Percentiles rank a stretch among this genome's conserved stretches.
These are phyloP conservation scores for Paraphoma sp. DNA, from an alignment of 2,329 filamentous ascomycete species.

Conservation along the genomic window DNA sequence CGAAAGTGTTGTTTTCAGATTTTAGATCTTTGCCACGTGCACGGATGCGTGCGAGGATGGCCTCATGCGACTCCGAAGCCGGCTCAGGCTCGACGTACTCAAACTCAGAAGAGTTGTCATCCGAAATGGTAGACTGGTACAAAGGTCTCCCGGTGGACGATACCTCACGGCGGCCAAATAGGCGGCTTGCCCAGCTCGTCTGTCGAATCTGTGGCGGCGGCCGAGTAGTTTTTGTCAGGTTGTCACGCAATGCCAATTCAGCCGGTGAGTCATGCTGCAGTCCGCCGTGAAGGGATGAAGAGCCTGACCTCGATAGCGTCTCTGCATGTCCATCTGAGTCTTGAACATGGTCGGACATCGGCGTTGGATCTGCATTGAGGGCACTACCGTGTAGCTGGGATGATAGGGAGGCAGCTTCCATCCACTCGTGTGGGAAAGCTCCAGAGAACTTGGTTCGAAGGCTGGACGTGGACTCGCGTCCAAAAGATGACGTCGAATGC, in stretches of 20 bases:
- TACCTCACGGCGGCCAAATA: not conserved
- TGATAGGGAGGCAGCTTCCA: not conserved
- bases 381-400: not conserved
- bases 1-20: no score
- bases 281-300: not conserved
- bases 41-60: not conserved
- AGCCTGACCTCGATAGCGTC: no score
- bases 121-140: not conserved
- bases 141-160: not conserved
- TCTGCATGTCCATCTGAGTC: no score
- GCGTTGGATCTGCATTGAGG: not conserved
- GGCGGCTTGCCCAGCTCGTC: not conserved
- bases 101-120: not conserved
- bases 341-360: not conserved
- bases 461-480: not conserved
- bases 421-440: not conserved
- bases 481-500: not conserved
- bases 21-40: not conserved
- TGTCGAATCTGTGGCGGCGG: not conserved
- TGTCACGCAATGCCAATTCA: not conserved
- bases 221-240: not conserved
- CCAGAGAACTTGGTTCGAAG: not conserved
- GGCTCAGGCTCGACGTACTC: not conserved
- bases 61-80: not conserved
- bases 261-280: not conserved